Evolutionary conservation across 495 filamentous ascomycete species (phyloP).

Genomic region (Lasiosphaeriaceae sp.): DNA sequence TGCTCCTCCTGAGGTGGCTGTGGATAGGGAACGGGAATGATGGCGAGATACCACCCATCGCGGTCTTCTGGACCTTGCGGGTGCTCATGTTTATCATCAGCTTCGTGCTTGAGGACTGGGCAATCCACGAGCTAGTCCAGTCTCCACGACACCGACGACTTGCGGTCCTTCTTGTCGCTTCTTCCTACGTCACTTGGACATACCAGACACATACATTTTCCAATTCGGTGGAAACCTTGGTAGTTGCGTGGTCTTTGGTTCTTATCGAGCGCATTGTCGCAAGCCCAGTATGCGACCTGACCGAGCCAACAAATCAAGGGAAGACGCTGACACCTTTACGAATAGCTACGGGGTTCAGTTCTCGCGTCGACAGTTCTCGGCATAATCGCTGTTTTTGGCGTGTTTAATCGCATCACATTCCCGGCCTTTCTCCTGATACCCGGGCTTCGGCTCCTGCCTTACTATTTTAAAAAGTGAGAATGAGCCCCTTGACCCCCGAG

Average conservation of each 20-base stretch:
- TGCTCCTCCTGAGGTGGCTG: slow-evolving; percentile 85
- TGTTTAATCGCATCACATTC: slow-evolving; percentile 96
- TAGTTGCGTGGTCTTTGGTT: slow-evolving; percentile 87
- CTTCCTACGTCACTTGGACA: slow-evolving; percentile 97
- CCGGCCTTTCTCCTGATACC: slow-evolving; percentile 86
- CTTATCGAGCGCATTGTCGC: slow-evolving; percentile 79
- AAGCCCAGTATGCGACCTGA: slow-evolving; percentile 56
- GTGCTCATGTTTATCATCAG: slow-evolving; percentile 87
- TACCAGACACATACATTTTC: slow-evolving; percentile 99
- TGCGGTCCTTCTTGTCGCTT: slow-evolving; percentile 78
- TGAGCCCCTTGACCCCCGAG: not conserved
- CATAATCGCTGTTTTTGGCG: slow-evolving; percentile 74
- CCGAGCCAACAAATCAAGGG: not conserved
- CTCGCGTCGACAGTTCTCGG: slow-evolving; percentile 73
- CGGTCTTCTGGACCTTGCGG: slow-evolving; percentile 84
- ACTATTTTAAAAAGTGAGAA: slow-evolving; percentile 75
- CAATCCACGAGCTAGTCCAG: slow-evolving; percentile 82
- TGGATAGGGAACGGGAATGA: slow-evolving; percentile 60
- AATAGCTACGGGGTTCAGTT: slow-evolving; percentile 65
- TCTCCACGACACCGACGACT: slow-evolving; percentile 66
- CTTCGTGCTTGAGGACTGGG: slow-evolving; percentile 97
- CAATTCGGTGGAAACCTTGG: slow-evolving; percentile 90
- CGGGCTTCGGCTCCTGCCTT: slow-evolving; percentile 72
- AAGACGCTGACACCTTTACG: slow-evolving; percentile 12
- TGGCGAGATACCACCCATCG: slow-evolving; percentile 59